Evolutionary conservation across 2,329 filamentous ascomycete genomes (phyloP).

Genomic region (Pezicula rhizophila): DNA sequence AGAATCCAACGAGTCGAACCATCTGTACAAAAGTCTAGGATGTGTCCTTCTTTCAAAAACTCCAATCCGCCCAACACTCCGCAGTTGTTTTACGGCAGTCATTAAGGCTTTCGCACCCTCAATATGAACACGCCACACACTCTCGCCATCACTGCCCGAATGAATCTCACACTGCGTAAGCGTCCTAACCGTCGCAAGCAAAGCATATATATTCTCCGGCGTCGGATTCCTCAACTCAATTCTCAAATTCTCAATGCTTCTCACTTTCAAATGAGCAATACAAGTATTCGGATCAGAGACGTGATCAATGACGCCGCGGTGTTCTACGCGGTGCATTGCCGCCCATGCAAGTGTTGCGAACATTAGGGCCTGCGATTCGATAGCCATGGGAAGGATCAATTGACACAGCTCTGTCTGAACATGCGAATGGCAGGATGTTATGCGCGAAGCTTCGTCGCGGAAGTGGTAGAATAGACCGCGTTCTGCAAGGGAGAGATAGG

Average conservation of each 20-base stretch:
- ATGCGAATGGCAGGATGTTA: conserved; percentile 33
- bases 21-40: conserved; percentile 28
- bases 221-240: conserved; percentile 30
- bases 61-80: background rate
- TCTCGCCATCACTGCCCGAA: conserved; percentile 31
- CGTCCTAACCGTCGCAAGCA: conserved; percentile 35
- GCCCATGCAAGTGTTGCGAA: conserved; percentile 37
- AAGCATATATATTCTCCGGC: conserved; percentile 26
- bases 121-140: conserved; percentile 36
- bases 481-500: conserved; percentile 27
- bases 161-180: conserved; percentile 37
- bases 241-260: conserved; percentile 35
- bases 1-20: conserved; percentile 36
- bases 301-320: conserved; percentile 28
- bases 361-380: conserved; percentile 34
- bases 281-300: conserved; percentile 31
- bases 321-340: conserved; percentile 33
- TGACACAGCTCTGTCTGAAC: conserved; percentile 36
- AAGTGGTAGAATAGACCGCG: conserved; percentile 34
- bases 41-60: background rate
- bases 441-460: conserved; percentile 33
- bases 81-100: background rate
- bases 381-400: conserved; percentile 37
- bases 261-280: conserved; percentile 32
- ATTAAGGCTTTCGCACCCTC: conserved; percentile 33